Conservation (phyloP, 345 rosid genomes). For the Populus davidiana region DNA sequence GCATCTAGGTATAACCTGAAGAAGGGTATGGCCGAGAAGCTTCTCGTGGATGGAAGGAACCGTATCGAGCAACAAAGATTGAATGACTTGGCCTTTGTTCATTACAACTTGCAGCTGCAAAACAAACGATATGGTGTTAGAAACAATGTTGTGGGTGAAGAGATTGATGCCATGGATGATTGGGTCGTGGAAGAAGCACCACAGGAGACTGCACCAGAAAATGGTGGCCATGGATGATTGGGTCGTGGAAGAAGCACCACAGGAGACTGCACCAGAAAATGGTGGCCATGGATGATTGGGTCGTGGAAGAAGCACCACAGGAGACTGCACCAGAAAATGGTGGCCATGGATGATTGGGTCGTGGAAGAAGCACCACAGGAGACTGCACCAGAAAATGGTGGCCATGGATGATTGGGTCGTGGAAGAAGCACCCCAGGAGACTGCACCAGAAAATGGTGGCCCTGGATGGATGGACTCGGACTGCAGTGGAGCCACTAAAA, state of each 20-base stretch:
- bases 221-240: constrained; percentile 12
- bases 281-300: constrained; percentile 30
- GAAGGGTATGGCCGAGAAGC: constrained; percentile 44
- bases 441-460: neutral
- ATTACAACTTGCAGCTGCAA: constrained; percentile 47
- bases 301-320: constrained; percentile 1
- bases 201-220: neutral
- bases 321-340: neutral
- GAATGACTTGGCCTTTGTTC: constrained; percentile 35
- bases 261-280: neutral
- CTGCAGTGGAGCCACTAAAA: neutral
- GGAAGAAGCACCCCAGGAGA: constrained; percentile 5
- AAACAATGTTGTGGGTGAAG: constrained; percentile 14
- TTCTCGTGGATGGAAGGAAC: constrained; percentile 26
- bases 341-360: too few species aligned
- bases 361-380: constrained; percentile 5
- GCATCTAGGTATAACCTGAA: constrained; percentile 45
- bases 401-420: constrained; percentile 26
- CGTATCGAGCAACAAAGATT: constrained; percentile 20
- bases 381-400: neutral
- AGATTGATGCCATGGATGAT: constrained; percentile 23
- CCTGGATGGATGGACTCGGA: constrained; percentile 3
- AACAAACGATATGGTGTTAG: constrained; percentile 11
- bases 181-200: constrained; percentile 17
- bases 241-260: constrained; percentile 7